Evolutionary conservation across 1,284 basidiomycete genomes (phyloP).

Genomic region (Ganoderma lucidum): DNA sequence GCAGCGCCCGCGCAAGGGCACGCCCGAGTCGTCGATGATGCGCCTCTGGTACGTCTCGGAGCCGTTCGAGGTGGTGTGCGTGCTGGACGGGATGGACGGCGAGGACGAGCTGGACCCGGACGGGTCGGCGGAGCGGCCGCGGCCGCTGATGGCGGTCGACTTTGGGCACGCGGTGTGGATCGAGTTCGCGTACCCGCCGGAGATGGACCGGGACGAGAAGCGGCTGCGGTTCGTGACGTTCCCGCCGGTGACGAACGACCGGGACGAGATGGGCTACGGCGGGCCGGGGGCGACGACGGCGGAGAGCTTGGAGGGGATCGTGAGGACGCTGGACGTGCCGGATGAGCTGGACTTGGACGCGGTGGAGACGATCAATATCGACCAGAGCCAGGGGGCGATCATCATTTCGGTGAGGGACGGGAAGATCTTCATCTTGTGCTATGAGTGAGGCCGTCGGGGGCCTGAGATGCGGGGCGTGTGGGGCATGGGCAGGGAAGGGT

Average conservation of each 20-base stretch:
- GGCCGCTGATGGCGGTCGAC: constrained; percentile 79
- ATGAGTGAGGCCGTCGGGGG: constrained; percentile 52
- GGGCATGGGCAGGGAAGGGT: too few species aligned
- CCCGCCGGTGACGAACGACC: constrained; percentile 54
- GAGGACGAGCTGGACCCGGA: constrained; percentile 44
- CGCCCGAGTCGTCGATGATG: constrained; percentile 50
- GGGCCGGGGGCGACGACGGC: constrained; percentile 22
- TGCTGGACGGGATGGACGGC: constrained; percentile 56
- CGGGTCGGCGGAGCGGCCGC: constrained; percentile 55
- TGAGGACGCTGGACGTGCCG: constrained; percentile 68
- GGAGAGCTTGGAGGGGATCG: constrained; percentile 50
- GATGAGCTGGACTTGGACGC: constrained; percentile 66
- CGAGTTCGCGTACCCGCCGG: constrained; percentile 56
- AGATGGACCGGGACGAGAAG: constrained; percentile 47
- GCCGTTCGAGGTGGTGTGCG: constrained; percentile 76
- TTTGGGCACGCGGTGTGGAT: constrained; percentile 82
- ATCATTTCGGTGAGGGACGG: constrained; percentile 73
- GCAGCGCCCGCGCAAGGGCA: constrained; percentile 13
- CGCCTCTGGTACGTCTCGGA: constrained; percentile 73
- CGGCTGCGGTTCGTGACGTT: constrained; percentile 74
- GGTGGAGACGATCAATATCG: constrained; percentile 80
- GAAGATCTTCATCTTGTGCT: constrained; percentile 75
- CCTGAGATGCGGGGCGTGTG: too few species aligned
- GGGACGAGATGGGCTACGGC: constrained; percentile 29
- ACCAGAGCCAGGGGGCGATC: constrained; percentile 78